Evolutionary conservation across 1,139 yeast genomes (phyloP).

Genomic region (Eremothecium cymbalariae): DNA sequence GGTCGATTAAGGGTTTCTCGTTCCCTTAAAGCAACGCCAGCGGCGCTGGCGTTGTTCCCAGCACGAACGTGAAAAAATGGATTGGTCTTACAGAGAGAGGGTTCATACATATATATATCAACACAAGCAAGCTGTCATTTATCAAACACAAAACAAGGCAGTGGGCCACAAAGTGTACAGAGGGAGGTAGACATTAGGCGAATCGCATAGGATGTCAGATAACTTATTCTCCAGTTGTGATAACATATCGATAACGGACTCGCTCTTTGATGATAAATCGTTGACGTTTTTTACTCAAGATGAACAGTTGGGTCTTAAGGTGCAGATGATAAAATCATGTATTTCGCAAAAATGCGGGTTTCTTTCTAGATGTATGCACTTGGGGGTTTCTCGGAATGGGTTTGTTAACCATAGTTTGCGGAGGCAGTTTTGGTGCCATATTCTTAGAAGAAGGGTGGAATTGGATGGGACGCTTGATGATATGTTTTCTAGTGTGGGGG

Average conservation of each 20-base stretch:
- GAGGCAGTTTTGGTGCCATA: conserved; percentile 18
- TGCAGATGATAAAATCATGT: conserved; percentile 9
- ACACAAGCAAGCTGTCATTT: too few species aligned
- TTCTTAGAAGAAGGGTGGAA: conserved; percentile 10
- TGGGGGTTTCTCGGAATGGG: conserved; percentile 24
- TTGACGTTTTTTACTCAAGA: conserved; percentile 13
- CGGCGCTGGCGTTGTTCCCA: too few species aligned
- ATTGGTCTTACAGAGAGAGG: too few species aligned
- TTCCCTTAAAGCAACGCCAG: too few species aligned
- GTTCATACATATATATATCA: too few species aligned
- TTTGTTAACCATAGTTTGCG: conserved; percentile 20
- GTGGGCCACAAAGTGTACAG: too few species aligned
- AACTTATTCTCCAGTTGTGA: conserved; percentile 6
- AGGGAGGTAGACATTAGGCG: too few species aligned
- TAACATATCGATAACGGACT: conserved; percentile 11
- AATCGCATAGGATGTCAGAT: conserved; percentile 4
- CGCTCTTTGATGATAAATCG: conserved; percentile 17
- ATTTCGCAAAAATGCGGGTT: conserved; percentile 11
- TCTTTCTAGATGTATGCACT: conserved; percentile 10
- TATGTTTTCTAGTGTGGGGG: background rate
- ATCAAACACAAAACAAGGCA: too few species aligned
- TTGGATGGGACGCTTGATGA: background rate
- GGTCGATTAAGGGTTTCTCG: too few species aligned
- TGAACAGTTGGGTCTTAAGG: conserved; percentile 14
- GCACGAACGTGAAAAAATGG: too few species aligned